These are phyloP conservation scores for Bothriochloa decipiens DNA, from an alignment of 176 grass and related monocot species.

Conservation along the genomic window DNA sequence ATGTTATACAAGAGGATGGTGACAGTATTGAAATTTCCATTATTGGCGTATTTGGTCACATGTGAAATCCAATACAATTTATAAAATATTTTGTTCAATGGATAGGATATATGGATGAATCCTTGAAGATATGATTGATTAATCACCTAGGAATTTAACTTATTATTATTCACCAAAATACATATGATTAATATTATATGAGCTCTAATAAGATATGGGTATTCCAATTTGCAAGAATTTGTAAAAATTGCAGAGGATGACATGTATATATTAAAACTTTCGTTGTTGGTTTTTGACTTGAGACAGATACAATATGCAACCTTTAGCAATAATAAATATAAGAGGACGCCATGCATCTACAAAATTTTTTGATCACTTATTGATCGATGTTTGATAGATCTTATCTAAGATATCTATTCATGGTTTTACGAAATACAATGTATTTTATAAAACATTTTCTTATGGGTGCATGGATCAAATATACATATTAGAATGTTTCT, in stretches of 20 bases:
- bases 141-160: neutral
- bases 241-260: neutral
- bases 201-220: neutral
- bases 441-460: neutral
- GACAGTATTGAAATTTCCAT: neutral
- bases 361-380: neutral
- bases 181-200: neutral
- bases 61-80: neutral
- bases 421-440: neutral
- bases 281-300: neutral
- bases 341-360: neutral
- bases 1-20: neutral
- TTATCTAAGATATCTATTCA: neutral
- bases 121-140: neutral
- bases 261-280: neutral
- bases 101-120: neutral
- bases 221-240: no score
- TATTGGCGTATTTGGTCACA: neutral
- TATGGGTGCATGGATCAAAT: neutral
- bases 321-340: neutral
- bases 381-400: neutral
- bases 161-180: neutral
- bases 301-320: neutral
- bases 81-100: neutral
- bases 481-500: no score